These are phyloP conservation scores for Zygnema circumcarinatum DNA, from an alignment of 139 green algal genomes.

Conservation along the genomic window DNA sequence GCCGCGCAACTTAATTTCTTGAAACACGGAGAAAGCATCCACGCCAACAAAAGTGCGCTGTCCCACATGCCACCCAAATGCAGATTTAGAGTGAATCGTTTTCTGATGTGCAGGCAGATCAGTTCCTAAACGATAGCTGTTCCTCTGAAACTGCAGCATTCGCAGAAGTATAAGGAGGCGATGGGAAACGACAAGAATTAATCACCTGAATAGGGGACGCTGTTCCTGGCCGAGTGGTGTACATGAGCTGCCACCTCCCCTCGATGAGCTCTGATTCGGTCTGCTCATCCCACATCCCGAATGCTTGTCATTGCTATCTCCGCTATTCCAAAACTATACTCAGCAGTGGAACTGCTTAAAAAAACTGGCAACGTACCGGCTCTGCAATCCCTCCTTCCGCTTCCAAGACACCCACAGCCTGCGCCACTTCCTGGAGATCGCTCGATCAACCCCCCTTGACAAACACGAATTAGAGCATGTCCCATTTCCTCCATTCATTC, in stretches of 20 bases:
- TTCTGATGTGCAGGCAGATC: too few species aligned
- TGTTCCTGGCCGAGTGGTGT: conserved; percentile 55
- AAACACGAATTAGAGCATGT: too few species aligned
- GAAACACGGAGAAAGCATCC: conserved; percentile 86
- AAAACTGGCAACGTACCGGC: background rate
- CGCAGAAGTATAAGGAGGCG: background rate
- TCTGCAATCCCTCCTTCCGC: conserved; percentile 14
- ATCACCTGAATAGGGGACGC: conserved; percentile 56
- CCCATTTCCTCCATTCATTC: too few species aligned
- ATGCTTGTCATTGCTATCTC: background rate
- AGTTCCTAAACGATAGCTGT: too few species aligned
- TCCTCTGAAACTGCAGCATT: too few species aligned
- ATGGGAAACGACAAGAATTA: too few species aligned
- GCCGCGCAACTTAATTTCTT: conserved; percentile 68
- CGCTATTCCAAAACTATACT: background rate
- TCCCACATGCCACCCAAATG: background rate
- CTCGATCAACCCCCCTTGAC: too few species aligned
- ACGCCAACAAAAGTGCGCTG: conserved; percentile 80
- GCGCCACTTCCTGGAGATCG: conserved; percentile 12
- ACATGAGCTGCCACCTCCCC: conserved; percentile 55
- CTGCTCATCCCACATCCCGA: conserved; percentile 11
- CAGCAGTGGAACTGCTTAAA: too few species aligned
- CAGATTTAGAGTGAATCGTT: background rate
- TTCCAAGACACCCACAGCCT: conserved; percentile 14
- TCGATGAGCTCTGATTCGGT: conserved; percentile 43